Evolutionary conservation across 345 rosid species (phyloP).

Genomic region (Hevea brasiliensis): DNA sequence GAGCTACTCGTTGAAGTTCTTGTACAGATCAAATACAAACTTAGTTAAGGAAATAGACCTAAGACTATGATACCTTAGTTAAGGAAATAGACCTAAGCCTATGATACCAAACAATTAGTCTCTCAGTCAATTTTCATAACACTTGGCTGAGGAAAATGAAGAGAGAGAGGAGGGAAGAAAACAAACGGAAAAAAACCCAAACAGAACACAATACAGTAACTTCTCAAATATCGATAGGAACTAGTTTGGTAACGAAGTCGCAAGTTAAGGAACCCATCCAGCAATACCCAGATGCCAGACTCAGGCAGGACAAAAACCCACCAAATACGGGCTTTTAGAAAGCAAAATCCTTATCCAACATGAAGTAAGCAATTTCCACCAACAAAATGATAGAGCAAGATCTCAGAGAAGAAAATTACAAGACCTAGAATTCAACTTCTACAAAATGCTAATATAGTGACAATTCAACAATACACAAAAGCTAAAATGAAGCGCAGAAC

Average conservation of each 20-base stretch:
- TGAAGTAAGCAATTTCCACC: constrained; percentile 8
- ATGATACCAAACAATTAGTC: constrained; percentile 3
- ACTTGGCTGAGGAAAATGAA: neutral
- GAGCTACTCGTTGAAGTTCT: neutral
- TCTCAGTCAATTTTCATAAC: neutral
- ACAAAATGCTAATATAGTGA: neutral
- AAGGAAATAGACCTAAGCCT: neutral
- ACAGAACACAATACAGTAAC: neutral
- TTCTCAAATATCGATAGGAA: neutral
- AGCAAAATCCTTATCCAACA: constrained; percentile 19
- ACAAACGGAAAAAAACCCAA: neutral
- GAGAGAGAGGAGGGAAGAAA: neutral
- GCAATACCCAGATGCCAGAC: constrained; percentile 20
- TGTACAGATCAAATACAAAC: constrained; percentile 2
- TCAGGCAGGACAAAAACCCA: constrained; percentile 6
- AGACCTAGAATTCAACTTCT: neutral
- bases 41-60: neutral
- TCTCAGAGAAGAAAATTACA: constrained; percentile 8
- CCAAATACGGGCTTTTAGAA: neutral
- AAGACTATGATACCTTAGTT: too few relatives aligned
- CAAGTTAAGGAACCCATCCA: constrained; percentile 12
- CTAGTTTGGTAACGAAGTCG: neutral
- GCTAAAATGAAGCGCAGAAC: neutral
- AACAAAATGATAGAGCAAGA: constrained; percentile 9
- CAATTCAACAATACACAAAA: constrained; percentile 2